phyloP scores from a whole-genome alignment of 2,329 filamentous ascomycete genomes.

The Cladosporium austrohemisphaericum region DNA sequence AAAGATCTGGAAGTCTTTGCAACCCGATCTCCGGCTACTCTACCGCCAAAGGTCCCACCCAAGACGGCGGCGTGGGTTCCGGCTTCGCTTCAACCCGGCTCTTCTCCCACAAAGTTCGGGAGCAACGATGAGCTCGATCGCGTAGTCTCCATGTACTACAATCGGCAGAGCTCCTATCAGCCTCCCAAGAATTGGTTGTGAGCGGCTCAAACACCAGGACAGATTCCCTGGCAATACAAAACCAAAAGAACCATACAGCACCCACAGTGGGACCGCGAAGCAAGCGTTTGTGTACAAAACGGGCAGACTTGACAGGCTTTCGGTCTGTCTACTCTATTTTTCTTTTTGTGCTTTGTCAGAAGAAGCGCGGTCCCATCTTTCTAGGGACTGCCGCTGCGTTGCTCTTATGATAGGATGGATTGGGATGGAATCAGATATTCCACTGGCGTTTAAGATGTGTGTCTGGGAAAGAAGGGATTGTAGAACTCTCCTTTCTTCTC shows the following conservation, averaged over 20 bases:
- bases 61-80: neutral
- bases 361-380: neutral
- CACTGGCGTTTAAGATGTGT: neutral
- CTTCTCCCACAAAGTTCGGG: neutral
- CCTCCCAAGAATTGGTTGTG: constrained; percentile 8
- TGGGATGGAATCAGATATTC: neutral
- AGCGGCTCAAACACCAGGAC: neutral
- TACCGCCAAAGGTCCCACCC: neutral
- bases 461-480: too few relatives aligned
- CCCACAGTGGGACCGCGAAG: constrained; percentile 12
- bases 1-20: constrained; percentile 23
- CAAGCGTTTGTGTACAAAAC: constrained; percentile 8
- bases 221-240: neutral
- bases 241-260: constrained; percentile 9
- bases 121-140: constrained; percentile 12
- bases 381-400: neutral
- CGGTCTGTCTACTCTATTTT: neutral
- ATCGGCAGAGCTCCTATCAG: neutral
- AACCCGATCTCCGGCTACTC: neutral
- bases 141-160: constrained; percentile 12
- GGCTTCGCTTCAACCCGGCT: neutral
- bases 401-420: neutral
- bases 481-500: neutral
- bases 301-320: neutral
- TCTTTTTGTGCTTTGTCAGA: neutral